phyloP scores from a whole-genome alignment of 257 asterid species.

The Solanum dulcamara region DNA sequence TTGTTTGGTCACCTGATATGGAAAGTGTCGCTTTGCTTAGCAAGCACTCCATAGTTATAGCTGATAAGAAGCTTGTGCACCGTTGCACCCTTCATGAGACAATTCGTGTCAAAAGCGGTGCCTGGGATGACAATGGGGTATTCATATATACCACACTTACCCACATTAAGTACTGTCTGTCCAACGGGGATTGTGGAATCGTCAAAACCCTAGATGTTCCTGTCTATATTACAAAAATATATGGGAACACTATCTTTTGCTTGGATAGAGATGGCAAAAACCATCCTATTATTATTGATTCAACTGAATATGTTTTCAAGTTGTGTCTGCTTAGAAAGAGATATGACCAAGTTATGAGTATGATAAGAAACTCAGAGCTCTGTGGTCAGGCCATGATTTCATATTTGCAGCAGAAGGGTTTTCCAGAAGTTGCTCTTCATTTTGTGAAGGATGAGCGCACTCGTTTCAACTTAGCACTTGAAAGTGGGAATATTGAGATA shows the following conservation, averaged over 20 bases:
- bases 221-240: conserved; percentile 75
- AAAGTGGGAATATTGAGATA: conserved; percentile 87
- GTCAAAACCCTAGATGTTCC: conserved; percentile 90
- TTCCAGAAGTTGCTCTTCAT: conserved; percentile 95
- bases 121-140: conserved; percentile 97
- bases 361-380: conserved; percentile 84
- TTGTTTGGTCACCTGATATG: conserved; percentile 96
- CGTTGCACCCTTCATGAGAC: conserved; percentile 98
- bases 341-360: conserved; percentile 89
- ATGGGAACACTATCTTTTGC: conserved; percentile 80
- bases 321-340: conserved; percentile 65
- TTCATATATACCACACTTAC: conserved; percentile 86
- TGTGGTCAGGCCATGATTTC: conserved; percentile 99
- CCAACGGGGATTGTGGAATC: conserved; percentile 93
- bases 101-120: conserved; percentile 96
- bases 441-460: conserved; percentile 91
- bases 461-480: conserved; percentile 86
- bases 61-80: conserved; percentile 82
- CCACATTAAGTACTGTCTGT: conserved; percentile 93
- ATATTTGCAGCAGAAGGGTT: conserved; percentile 96
- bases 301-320: conserved; percentile 80
- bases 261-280: conserved; percentile 93
- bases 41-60: conserved; percentile 88
- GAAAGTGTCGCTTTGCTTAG: conserved; percentile 86
- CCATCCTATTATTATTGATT: conserved; percentile 81